These are phyloP conservation scores for Podospora pseudoanserina DNA, from an alignment of 495 filamentous ascomycete genomes.

Conservation along the genomic window DNA sequence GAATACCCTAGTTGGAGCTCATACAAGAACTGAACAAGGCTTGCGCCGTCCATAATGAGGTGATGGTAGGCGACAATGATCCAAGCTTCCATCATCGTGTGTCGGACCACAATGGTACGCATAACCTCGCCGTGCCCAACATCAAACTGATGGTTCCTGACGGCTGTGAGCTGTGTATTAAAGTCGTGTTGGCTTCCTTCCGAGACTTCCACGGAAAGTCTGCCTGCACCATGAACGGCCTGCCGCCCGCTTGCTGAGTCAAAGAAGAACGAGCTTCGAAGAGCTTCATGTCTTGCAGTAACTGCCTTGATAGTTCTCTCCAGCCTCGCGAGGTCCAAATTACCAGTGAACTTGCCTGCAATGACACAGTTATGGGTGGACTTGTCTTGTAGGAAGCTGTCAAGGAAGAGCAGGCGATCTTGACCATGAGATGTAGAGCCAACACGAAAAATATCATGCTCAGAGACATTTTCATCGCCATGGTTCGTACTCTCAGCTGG, in stretches of 20 bases:
- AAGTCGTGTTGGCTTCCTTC: not conserved
- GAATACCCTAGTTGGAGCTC: not conserved
- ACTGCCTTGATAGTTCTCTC: not conserved
- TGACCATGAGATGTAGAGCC: not conserved
- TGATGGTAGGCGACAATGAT: slow-evolving; percentile 20
- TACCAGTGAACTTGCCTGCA: not conserved
- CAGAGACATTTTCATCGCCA: not conserved
- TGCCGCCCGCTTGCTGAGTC: not conserved
- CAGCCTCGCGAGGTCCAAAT: not conserved
- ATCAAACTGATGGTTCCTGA: not conserved
- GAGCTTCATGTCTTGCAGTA: not conserved
- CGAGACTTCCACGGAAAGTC: not conserved
- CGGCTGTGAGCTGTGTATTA: not conserved
- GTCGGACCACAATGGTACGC: not conserved
- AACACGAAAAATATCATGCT: not conserved
- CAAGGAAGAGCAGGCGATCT: not conserved
- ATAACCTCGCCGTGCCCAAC: not conserved
- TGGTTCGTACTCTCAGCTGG: not conserved
- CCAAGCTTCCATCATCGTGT: not conserved
- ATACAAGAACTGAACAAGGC: slow-evolving; percentile 11
- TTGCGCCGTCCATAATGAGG: slow-evolving; percentile 18
- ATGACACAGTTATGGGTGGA: not conserved
- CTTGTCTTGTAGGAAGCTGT: not conserved
- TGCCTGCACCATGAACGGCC: not conserved
- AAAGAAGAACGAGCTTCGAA: not conserved